Evolutionary conservation across 2,329 filamentous ascomycete species (phyloP).

Genomic region (Colletotrichum ledebouriae): DNA sequence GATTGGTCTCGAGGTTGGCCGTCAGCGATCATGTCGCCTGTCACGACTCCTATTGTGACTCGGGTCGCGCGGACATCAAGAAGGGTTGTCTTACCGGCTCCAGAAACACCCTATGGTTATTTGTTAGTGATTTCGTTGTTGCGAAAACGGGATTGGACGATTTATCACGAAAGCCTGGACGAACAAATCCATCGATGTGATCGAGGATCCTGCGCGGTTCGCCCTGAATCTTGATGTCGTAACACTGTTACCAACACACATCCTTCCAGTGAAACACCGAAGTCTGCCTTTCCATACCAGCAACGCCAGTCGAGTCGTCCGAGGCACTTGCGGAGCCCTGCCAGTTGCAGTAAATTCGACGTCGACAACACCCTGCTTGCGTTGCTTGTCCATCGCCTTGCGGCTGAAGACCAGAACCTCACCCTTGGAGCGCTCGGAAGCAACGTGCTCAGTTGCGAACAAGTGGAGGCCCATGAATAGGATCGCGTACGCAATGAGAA

Average conservation of each 20-base stretch:
- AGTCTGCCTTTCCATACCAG: conserved; percentile 60
- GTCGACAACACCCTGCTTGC: not conserved
- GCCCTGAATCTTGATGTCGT: conserved; percentile 79
- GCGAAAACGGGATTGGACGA: conserved; percentile 68
- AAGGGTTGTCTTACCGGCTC: conserved; percentile 82
- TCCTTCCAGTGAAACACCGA: conserved; percentile 80
- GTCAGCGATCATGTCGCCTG: conserved; percentile 78
- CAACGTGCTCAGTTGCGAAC: conserved; percentile 30
- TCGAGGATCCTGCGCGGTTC: conserved; percentile 76
- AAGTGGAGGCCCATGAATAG: conserved; percentile 21
- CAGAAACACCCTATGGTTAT: conserved; percentile 64
- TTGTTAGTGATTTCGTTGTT: conserved; percentile 27
- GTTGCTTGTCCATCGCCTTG: conserved; percentile 44
- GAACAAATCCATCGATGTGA: conserved; percentile 80
- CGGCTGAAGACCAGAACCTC: conserved; percentile 37
- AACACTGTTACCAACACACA: too few relatives aligned
- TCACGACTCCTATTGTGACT: conserved; percentile 80
- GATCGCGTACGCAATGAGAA: conserved; percentile 53
- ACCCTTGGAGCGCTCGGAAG: conserved; percentile 27
- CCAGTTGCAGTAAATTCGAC: not conserved
- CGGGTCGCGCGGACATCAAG: conserved; percentile 81
- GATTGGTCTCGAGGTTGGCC: conserved; percentile 73
- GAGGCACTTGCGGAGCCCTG: not conserved
- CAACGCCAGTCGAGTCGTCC: not conserved
- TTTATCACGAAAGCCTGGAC: too few relatives aligned